Base-by-base conservation (phyloP, 768 basidiomycete genomes). In the Amanita molliuscula region DNA sequence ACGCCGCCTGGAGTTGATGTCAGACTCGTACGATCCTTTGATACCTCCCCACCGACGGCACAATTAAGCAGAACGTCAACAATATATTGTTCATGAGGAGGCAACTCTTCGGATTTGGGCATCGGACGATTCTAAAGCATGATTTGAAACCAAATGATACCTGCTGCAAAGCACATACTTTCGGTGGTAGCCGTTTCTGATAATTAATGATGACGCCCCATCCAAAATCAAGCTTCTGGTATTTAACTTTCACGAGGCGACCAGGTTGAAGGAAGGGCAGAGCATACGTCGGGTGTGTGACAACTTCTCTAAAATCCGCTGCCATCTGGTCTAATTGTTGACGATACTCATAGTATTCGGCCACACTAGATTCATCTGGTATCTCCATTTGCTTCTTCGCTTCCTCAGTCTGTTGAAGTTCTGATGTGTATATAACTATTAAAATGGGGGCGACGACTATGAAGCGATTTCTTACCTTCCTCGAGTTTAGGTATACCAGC, bases 181-280 rank as follows among this genome's bases (percentile, higher is more conserved):
- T 95, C 13, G 86, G 77, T n/a, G 82, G 79, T 18, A 82, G 57
- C 0, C 93, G 80, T 65, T 96, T 96, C 62, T 88, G 84, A 60
- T 82, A 97, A 62, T 92, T 94, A 60, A 97, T 77, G 46, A 98
- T 79, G 37, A 92, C 79, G 34, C 95, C 95, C 96, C 96, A 98
- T 8, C 95, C 95, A 64, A 95, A 98, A 65, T 99, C 88, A 11
- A 83, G 68, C 34, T 86, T 83, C 54, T 84, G 79, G 62, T 96
- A 77, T 61, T 87, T 87, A 58, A 99, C 77, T 60, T 87, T 88
- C 43, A 98, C 88, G n/a, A 98, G 72, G 3, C 96, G 82, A 26
- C 96, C 96, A 18, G 83, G 74, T 59, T 96, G 87, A 9, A 99
- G 72, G 76, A 97, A 98, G 0, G 94, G 93, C 21, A 98, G 65